Evolutionary conservation across 208 protist genomes (phyloP), one percentile per base, ranked within the genome.

Genomic region (Porcisia hertigi): DNA sequence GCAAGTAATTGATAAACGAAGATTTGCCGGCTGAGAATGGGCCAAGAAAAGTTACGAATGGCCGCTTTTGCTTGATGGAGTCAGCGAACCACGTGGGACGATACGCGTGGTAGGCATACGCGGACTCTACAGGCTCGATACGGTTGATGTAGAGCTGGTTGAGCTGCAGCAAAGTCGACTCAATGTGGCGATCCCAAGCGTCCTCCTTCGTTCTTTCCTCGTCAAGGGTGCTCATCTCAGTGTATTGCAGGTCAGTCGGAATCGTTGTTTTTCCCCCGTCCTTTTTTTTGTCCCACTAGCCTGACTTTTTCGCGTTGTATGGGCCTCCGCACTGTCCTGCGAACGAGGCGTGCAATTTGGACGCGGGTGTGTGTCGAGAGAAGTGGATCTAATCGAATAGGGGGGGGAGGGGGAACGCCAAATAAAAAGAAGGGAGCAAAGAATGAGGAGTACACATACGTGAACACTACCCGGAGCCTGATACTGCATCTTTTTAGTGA

Each of bases 1-100:
- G 75, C 45, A 98, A 75, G 77, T 97, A 98, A 69, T 97, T 95
- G 80, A 99, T 98, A 77, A 99, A 98, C 5, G 96, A 95, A 25
- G 96, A 98, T 80, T 98, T 98, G 65, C 98, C 93, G 25, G 89
- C 63, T 36, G 93, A 97, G 78, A 94, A 97, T 47, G 93, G 93
- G 25, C 93, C 93, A n/a, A 97, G 82, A 71, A 97, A 96, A 25
- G 88, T 93, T 23, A 95, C 84, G 69, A 97, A 90, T 4, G 93
- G 93, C 73, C 87, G 88, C 64, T 87, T 87, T 63, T 94, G 91
- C 58, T 84, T 85, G 69, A 97, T 83, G 39, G 90, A 83, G 63
- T 96, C 88, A 34, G 83, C 54, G 69, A 97, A 97, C 84, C 84
- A 90, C 25, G 69, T 78, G 20, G 88, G 90, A 23, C 73, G 76